Evolutionary conservation across 345 rosid species (phyloP).

Genomic region (Firmiana major): DNA sequence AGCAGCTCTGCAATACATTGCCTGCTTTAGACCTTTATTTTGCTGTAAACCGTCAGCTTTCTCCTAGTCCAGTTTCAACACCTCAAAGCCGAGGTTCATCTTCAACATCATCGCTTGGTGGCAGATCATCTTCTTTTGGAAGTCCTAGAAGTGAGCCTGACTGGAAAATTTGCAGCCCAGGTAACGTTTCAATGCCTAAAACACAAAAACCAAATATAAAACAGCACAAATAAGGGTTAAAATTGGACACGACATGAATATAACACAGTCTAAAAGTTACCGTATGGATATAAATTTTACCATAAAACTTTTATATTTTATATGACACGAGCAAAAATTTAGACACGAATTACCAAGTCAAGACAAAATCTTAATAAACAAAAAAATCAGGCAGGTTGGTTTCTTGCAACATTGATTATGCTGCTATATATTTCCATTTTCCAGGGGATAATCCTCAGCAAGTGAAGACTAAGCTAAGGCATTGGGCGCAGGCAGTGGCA

Average conservation of each 20-base stretch:
- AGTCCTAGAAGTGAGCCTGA: constrained; percentile 54
- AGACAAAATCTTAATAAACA: background rate
- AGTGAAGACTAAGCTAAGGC: constrained; percentile 77
- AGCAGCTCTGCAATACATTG: constrained; percentile 59
- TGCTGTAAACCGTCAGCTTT: constrained; percentile 79
- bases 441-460: constrained; percentile 40
- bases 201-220: background rate
- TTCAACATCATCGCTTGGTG: constrained; percentile 32
- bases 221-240: background rate
- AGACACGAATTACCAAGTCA: no score
- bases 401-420: background rate
- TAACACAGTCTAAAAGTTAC: no score
- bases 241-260: no score
- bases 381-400: background rate
- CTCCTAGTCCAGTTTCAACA: constrained; percentile 69
- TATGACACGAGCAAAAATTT: no score
- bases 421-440: background rate
- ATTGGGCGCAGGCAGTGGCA: constrained; percentile 96
- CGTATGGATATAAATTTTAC: no score
- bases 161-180: constrained; percentile 74
- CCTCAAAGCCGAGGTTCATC: constrained; percentile 44
- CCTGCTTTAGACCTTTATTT: constrained; percentile 91
- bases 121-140: constrained; percentile 52
- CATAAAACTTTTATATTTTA: no score
- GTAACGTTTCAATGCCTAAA: constrained; percentile 26